Evolutionary conservation across 495 filamentous ascomycete species (phyloP).

Genomic region (Tuber melanosporum): DNA sequence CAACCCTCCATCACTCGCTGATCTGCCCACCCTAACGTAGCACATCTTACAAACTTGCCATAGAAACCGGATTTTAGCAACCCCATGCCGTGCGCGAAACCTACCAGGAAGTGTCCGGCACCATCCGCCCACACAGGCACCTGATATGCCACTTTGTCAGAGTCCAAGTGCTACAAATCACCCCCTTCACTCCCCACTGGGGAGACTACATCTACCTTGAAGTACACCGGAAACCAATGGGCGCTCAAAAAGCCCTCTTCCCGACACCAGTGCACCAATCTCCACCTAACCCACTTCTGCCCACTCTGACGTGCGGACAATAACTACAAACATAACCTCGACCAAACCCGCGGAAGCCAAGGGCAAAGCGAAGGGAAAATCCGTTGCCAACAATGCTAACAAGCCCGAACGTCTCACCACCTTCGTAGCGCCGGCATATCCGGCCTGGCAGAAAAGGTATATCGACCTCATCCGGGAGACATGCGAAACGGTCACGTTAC

Average conservation of each 20-base stretch:
- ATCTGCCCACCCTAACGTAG: slow-evolving; percentile 40
- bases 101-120: slow-evolving; percentile 74
- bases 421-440: slow-evolving; percentile 69
- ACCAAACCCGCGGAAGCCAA: slow-evolving; percentile 74
- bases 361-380: slow-evolving; percentile 85
- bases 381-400: slow-evolving; percentile 71
- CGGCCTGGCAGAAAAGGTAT: slow-evolving; percentile 85
- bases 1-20: slow-evolving; percentile 25
- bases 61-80: slow-evolving; percentile 88
- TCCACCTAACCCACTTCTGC: slow-evolving; percentile 62
- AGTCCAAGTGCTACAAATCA: slow-evolving; percentile 74
- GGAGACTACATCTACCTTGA: slow-evolving; percentile 89
- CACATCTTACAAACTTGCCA: slow-evolving; percentile 79
- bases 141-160: slow-evolving; percentile 70
- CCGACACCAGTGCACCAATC: slow-evolving; percentile 61
- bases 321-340: slow-evolving; percentile 70
- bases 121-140: slow-evolving; percentile 75
- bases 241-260: slow-evolving; percentile 73
- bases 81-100: slow-evolving; percentile 76
- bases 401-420: slow-evolving; percentile 83
- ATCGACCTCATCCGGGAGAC: slow-evolving; percentile 68
- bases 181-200: slow-evolving; percentile 87
- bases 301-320: slow-evolving; percentile 69
- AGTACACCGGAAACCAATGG: slow-evolving; percentile 64
- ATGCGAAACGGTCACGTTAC: slow-evolving; percentile 49